Percentiles rank a stretch among this genome's conserved stretches.
phyloP scores from a whole-genome alignment of 2,329 filamentous ascomycete genomes.

The Samsoniella hepiali region DNA sequence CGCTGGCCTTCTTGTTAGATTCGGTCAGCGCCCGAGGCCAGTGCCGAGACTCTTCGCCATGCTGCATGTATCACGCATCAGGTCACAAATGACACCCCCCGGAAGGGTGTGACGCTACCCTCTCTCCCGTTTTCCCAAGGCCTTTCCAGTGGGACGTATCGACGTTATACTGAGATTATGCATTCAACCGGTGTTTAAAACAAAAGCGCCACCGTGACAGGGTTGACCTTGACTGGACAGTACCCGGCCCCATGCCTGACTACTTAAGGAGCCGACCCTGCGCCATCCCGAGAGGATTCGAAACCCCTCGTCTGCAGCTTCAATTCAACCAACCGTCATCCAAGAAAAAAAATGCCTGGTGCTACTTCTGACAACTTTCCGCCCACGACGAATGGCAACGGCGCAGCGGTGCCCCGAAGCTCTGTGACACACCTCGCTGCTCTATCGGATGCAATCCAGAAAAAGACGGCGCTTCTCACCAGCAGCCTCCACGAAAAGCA shows the following conservation, averaged over 20 bases:
- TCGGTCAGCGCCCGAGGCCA: neutral
- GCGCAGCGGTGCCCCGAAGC: neutral
- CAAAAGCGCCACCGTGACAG: constrained; percentile 8
- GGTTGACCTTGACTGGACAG: neutral
- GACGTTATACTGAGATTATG: constrained; percentile 13
- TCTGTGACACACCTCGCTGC: constrained; percentile 22
- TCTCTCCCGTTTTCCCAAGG: neutral
- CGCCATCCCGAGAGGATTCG: neutral
- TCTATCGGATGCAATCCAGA: constrained; percentile 22
- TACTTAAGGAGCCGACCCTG: constrained; percentile 7
- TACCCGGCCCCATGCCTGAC: neutral
- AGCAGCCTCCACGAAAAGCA: constrained; percentile 21
- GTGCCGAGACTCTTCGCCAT: neutral
- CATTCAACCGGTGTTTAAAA: neutral
- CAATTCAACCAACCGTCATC: neutral
- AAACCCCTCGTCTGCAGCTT: neutral
- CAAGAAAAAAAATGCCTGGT: neutral
- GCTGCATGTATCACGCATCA: neutral
- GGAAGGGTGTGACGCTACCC: neutral
- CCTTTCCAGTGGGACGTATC: constrained; percentile 9
- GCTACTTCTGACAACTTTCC: neutral
- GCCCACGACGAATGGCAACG: neutral
- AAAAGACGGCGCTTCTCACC: constrained; percentile 23
- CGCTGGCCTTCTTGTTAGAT: neutral
- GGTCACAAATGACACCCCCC: neutral